phyloP scores from a whole-genome alignment of 345 rosid genomes.

The Clausena lansium region DNA sequence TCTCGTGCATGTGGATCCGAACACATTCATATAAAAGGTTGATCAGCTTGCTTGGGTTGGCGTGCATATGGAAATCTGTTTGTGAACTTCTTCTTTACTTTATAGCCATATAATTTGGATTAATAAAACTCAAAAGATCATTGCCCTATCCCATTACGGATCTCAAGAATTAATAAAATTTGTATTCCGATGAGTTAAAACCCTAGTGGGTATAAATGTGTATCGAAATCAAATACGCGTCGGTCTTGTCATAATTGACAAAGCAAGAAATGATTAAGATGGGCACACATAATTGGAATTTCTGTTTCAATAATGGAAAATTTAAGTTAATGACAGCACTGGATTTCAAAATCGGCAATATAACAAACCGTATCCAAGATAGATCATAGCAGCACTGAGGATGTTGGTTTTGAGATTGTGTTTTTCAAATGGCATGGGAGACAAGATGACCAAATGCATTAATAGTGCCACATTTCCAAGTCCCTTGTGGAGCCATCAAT shows the following conservation, averaged over 20 bases:
- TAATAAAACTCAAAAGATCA: neutral
- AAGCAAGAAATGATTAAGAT: neutral
- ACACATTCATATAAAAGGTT: too few species aligned
- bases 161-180: neutral
- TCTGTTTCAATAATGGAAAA: neutral
- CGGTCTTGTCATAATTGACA: neutral
- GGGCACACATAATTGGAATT: conserved; percentile 6
- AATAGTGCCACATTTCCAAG: conserved; percentile 25
- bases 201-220: neutral
- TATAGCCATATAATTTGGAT: neutral
- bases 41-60: neutral
- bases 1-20: too few species aligned
- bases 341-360: conserved; percentile 18
- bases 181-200: neutral
- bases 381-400: conserved; percentile 45
- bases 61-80: neutral
- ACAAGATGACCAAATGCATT: conserved; percentile 33
- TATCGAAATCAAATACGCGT: neutral
- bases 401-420: conserved; percentile 40
- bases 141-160: neutral
- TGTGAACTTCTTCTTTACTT: neutral
- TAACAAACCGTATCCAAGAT: conserved; percentile 52
- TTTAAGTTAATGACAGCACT: conserved; percentile 9
- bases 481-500: conserved; percentile 11
- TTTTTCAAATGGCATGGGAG: conserved; percentile 18